Conservation (phyloP, 768 basidiomycete genomes). For the Termitomyces sp. region DNA sequence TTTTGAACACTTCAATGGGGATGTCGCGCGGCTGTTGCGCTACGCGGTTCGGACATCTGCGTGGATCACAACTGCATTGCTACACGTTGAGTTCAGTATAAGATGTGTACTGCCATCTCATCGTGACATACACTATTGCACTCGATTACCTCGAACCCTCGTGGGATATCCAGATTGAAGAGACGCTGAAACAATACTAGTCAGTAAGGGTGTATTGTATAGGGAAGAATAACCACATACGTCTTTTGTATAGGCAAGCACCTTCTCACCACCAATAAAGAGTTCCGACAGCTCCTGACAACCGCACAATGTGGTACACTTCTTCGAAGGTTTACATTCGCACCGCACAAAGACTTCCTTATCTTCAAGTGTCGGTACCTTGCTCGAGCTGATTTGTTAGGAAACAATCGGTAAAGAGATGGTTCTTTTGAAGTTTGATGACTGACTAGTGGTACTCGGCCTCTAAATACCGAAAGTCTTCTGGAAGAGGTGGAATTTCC, state of each 20-base stretch:
- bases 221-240: conserved; percentile 19
- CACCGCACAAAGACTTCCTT: conserved; percentile 40
- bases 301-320: conserved; percentile 31
- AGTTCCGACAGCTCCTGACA: conserved; percentile 48
- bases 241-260: conserved; percentile 43
- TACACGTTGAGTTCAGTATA: conserved; percentile 15
- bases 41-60: conserved; percentile 54
- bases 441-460: conserved; percentile 47
- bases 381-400: conserved; percentile 13
- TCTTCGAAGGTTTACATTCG: conserved; percentile 37
- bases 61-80: conserved; percentile 41
- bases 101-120: neutral
- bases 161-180: conserved; percentile 40
- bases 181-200: conserved; percentile 36
- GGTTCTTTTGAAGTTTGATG: neutral
- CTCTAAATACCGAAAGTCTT: conserved; percentile 52
- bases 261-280: conserved; percentile 19
- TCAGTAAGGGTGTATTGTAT: neutral
- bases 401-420: neutral
- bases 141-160: conserved; percentile 55
- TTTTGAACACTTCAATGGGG: conserved; percentile 67
- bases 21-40: conserved; percentile 56
- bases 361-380: conserved; percentile 19
- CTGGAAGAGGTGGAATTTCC: conserved; percentile 38
- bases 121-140: conserved; percentile 52